These are phyloP conservation scores for Fonsecaea pedrosoi DNA, from an alignment of 2,329 filamentous ascomycete genomes.

Conservation along the genomic window DNA sequence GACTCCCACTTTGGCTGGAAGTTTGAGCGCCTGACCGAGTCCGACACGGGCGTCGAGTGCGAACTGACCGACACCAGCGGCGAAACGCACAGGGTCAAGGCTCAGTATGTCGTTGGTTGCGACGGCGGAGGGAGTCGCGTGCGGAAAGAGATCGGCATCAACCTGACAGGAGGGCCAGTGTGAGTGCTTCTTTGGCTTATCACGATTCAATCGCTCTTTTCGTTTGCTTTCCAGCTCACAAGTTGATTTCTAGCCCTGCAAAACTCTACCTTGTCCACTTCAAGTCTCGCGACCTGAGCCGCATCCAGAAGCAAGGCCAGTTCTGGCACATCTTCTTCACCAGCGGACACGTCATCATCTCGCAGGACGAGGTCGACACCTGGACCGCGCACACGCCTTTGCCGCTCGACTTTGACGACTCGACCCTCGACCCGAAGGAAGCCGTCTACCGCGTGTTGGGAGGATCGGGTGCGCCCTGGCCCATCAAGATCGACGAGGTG, in stretches of 20 bases:
- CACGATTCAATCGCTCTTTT: too few relatives aligned
- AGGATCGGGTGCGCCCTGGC: slow-evolving; percentile 28
- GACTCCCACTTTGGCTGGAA: slow-evolving; percentile 44
- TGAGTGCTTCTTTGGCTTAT: slow-evolving; percentile 26
- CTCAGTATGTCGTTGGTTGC: slow-evolving; percentile 42
- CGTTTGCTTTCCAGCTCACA: too few relatives aligned
- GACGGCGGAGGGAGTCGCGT: slow-evolving; percentile 43
- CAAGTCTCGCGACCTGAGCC: slow-evolving; percentile 43
- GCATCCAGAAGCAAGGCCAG: slow-evolving; percentile 40
- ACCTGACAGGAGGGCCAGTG: slow-evolving; percentile 42
- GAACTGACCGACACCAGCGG: slow-evolving; percentile 37
- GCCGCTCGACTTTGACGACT: slow-evolving; percentile 30
- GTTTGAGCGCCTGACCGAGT: slow-evolving; percentile 36
- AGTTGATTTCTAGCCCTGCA: slow-evolving; percentile 28
- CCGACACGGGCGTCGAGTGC: slow-evolving; percentile 30
- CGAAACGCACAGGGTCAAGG: slow-evolving; percentile 35
- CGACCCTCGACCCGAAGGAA: slow-evolving; percentile 38
- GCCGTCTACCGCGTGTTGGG: slow-evolving; percentile 41
- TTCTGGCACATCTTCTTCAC: slow-evolving; percentile 47
- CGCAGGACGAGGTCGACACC: slow-evolving; percentile 46
- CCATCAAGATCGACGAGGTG: slow-evolving; percentile 46
- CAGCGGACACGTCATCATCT: slow-evolving; percentile 41
- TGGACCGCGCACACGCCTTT: slow-evolving; percentile 44
- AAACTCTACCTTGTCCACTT: slow-evolving; percentile 44
- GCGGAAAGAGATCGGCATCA: slow-evolving; percentile 38